phyloP scores from a whole-genome alignment of 768 basidiomycete genomes.

The Clitopilus hobsonii region DNA sequence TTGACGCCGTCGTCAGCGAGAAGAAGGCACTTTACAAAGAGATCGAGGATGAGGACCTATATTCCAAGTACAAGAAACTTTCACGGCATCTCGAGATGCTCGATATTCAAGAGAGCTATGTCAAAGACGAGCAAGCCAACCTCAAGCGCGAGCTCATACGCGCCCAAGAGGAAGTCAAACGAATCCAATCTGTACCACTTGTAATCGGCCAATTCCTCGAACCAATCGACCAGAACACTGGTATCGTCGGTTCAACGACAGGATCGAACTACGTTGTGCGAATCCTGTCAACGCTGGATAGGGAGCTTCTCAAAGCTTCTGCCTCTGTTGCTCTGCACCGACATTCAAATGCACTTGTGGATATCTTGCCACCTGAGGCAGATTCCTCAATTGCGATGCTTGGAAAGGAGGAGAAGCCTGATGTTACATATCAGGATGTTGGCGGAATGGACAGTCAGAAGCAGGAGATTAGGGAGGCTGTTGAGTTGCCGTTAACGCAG shows the following conservation, averaged over 20 bases:
- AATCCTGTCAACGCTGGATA: slow-evolving; percentile 93
- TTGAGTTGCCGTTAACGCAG: slow-evolving; percentile 93
- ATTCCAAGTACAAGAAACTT: slow-evolving; percentile 96
- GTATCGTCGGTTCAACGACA: slow-evolving; percentile 96
- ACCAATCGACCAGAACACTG: slow-evolving; percentile 95
- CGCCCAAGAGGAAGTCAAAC: slow-evolving; percentile 98
- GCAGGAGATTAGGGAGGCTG: slow-evolving; percentile 98
- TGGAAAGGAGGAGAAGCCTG: slow-evolving; percentile 89
- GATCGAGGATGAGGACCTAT: slow-evolving; percentile 80
- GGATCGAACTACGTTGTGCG: slow-evolving; percentile 98
- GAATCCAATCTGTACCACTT: slow-evolving; percentile 96
- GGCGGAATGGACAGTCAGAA: slow-evolving; percentile 98
- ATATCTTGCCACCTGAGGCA: slow-evolving; percentile 97
- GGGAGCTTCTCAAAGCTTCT: slow-evolving; percentile 94
- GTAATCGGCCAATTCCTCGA: slow-evolving; percentile 99
- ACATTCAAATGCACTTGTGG: slow-evolving; percentile 97
- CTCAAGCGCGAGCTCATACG: slow-evolving; percentile 97
- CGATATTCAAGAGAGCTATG: slow-evolving; percentile 92
- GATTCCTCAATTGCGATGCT: slow-evolving; percentile 97
- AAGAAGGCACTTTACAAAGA: slow-evolving; percentile 85
- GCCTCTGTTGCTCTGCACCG: slow-evolving; percentile 98
- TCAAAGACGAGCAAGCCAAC: slow-evolving; percentile 98
- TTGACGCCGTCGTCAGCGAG: slow-evolving; percentile 83
- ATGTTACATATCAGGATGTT: slow-evolving; percentile 90
- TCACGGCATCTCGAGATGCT: slow-evolving; percentile 94